Percentiles rank a stretch among this genome's conserved stretches.
Conservation (phyloP, 495 filamentous ascomycete species). For the Neurospora hispaniola region DNA sequence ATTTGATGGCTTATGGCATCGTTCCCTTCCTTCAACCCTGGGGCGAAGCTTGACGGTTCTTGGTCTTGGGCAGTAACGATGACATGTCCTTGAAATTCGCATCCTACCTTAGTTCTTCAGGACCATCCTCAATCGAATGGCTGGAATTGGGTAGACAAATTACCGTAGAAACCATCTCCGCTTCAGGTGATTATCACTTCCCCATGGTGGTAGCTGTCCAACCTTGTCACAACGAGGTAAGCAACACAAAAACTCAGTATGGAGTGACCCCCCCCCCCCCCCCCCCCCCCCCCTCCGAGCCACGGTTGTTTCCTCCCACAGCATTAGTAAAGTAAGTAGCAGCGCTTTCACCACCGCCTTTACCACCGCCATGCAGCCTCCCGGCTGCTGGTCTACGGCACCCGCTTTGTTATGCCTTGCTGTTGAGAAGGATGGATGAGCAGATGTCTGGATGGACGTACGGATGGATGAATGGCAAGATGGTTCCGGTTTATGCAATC, state of each 20-base stretch:
- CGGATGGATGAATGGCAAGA: not conserved
- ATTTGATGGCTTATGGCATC: not conserved
- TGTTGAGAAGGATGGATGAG: not conserved
- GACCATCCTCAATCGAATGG: not conserved
- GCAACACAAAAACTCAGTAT: not conserved
- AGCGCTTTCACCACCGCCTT: not conserved
- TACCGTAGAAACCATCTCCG: not conserved
- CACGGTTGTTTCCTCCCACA: not conserved
- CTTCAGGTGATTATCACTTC: not conserved
- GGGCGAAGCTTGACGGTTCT: not conserved
- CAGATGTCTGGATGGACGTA: not conserved
- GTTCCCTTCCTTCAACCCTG: not conserved
- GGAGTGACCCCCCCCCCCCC: not conserved
- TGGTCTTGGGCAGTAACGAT: not conserved
- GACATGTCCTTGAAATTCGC: not conserved
- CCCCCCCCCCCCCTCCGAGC: too few relatives aligned
- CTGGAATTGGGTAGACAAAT: not conserved
- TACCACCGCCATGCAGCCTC: not conserved
- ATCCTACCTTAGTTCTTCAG: not conserved
- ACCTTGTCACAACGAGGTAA: not conserved
- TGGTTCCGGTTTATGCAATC: not conserved
- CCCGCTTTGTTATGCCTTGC: not conserved
- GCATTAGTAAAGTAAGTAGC: not conserved
- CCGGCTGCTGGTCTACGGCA: not conserved
- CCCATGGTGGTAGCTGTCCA: not conserved